These are phyloP conservation scores for Geum urbanum DNA, from an alignment of 306 rosid species.

Conservation along the genomic window DNA sequence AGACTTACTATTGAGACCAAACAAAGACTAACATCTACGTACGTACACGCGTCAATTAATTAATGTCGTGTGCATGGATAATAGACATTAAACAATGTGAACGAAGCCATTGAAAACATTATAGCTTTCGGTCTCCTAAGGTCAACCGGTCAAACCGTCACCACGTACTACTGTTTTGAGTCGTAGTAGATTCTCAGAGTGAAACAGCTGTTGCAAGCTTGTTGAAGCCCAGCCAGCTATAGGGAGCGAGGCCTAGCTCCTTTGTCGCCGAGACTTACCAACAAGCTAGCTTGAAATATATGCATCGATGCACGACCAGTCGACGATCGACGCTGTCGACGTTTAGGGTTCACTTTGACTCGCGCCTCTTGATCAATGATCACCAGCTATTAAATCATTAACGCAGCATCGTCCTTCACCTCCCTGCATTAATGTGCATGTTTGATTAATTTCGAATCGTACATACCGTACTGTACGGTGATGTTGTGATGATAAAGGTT, in stretches of 20 bases:
- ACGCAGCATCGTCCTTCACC: not conserved
- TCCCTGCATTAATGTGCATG: too few species aligned
- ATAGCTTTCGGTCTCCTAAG: not conserved
- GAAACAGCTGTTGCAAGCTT: constrained; percentile 22
- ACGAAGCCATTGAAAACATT: not conserved
- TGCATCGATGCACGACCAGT: not conserved
- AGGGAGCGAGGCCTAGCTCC: not conserved
- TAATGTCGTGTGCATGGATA: too few species aligned
- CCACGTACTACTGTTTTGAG: not conserved
- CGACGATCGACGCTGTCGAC: not conserved
- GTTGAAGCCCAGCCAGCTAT: too few species aligned
- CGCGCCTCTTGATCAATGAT: not conserved
- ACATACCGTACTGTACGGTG: too few species aligned
- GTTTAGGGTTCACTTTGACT: not conserved
- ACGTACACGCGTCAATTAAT: too few species aligned
- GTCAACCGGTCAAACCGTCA: not conserved
- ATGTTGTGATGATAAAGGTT: too few species aligned
- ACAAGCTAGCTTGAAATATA: not conserved
- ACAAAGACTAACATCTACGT: too few species aligned
- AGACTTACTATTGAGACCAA: too few species aligned
- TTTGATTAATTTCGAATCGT: too few species aligned
- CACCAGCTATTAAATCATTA: too few species aligned
- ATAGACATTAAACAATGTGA: not conserved
- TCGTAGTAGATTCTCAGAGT: not conserved
- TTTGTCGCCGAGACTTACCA: not conserved